Conservation (phyloP, 1,284 basidiomycete species). For the Cryptococcus hybrid region DNA sequence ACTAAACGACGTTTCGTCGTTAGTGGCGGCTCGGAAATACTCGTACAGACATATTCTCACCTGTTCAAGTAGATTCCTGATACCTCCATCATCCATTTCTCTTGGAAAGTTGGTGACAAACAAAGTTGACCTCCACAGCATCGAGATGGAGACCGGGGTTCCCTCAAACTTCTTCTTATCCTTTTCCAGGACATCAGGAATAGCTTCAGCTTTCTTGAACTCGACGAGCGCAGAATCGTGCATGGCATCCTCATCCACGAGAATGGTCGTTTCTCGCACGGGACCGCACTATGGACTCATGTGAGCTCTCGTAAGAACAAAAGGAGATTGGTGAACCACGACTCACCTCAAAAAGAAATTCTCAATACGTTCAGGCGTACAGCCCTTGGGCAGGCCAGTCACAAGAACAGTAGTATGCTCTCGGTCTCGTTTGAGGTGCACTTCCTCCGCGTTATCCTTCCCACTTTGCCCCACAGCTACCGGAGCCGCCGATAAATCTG, state of each 20-base stretch:
- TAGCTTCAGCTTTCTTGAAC: conserved; percentile 56
- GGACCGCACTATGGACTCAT: conserved; percentile 66
- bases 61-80: conserved; percentile 74
- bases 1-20: conserved; percentile 53
- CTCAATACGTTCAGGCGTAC: conserved; percentile 65
- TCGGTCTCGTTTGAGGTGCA: conserved; percentile 60
- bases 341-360: conserved; percentile 81
- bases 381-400: conserved; percentile 62
- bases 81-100: conserved; percentile 70
- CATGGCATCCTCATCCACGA: conserved; percentile 18
- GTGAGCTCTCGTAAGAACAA: conserved; percentile 5
- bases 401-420: conserved; percentile 94
- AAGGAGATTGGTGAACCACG: not conserved
- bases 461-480: not conserved
- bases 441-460: conserved; percentile 6
- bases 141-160: conserved; percentile 73
- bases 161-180: conserved; percentile 82
- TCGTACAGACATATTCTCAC: conserved; percentile 50
- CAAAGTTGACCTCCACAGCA: conserved; percentile 91
- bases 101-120: conserved; percentile 97
- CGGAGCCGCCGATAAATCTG: not conserved
- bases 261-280: conserved; percentile 65
- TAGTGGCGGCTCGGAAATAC: not conserved
- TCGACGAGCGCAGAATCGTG: conserved; percentile 49
- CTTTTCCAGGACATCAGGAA: conserved; percentile 81